Evolutionary conservation across 2,329 filamentous ascomycete genomes (phyloP).

Genomic region (Aspergillus terreus): DNA sequence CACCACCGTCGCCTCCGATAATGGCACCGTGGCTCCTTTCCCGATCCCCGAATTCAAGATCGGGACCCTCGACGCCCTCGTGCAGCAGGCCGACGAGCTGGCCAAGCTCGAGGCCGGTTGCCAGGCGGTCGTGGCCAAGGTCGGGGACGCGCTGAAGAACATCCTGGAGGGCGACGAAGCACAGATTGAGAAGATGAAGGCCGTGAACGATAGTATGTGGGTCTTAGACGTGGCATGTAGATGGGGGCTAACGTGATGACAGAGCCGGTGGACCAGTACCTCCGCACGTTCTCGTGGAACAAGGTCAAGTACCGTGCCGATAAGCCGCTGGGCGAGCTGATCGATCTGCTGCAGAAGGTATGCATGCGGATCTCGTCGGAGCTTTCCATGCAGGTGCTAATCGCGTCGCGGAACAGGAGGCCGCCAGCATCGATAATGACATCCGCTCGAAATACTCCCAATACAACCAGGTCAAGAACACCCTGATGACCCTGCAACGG

Average conservation of each 20-base stretch:
- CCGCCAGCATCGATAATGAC: conserved; percentile 89
- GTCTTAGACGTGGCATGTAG: neutral
- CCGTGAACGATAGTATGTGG: conserved; percentile 82
- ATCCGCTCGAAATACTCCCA: conserved; percentile 92
- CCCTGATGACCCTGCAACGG: conserved; percentile 73
- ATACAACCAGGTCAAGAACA: conserved; percentile 88
- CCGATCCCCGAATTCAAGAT: conserved; percentile 94
- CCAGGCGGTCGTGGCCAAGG: conserved; percentile 79
- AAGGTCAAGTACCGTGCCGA: conserved; percentile 96
- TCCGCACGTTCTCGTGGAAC: conserved; percentile 90
- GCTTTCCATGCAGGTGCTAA: neutral
- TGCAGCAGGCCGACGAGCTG: conserved; percentile 94
- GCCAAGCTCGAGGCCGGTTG: conserved; percentile 80
- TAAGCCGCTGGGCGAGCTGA: conserved; percentile 80
- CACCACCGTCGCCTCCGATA: conserved; percentile 67
- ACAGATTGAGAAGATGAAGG: conserved; percentile 81
- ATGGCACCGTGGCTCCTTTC: conserved; percentile 73
- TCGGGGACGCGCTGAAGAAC: conserved; percentile 76
- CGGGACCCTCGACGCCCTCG: conserved; percentile 87
- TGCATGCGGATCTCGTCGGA: neutral
- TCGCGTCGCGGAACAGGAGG: conserved; percentile 58
- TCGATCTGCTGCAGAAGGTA: conserved; percentile 85
- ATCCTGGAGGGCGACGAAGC: conserved; percentile 82
- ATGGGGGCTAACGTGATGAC: conserved; percentile 13
- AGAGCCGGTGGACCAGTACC: conserved; percentile 96